A percentile compares a stretch with the other conserved stretches of the same genome.
These are phyloP conservation scores for Oxyria digyna DNA, from an alignment of 148 eudicot species.

Conservation along the genomic window DNA sequence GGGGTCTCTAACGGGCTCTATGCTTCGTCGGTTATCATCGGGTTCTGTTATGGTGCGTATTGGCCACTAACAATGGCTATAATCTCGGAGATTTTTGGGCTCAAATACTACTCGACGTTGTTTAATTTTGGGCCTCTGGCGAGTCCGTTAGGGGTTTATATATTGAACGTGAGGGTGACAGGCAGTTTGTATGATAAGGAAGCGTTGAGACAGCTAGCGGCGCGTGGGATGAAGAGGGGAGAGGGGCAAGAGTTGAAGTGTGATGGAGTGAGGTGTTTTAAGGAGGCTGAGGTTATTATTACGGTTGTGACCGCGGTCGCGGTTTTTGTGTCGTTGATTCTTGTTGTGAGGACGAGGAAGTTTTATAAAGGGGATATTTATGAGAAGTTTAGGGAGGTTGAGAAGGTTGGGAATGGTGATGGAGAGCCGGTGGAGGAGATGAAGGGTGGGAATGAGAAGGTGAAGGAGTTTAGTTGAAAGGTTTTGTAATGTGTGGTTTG, in stretches of 20 bases:
- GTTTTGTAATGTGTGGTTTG: background rate
- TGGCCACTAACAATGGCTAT: conserved; percentile 22
- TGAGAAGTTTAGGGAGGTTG: conserved; percentile 7
- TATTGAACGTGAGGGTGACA: conserved; percentile 18
- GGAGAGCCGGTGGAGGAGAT: background rate
- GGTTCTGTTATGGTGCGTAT: conserved; percentile 23
- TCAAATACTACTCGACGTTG: conserved; percentile 23
- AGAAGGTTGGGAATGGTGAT: background rate
- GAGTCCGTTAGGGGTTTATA: conserved; percentile 19
- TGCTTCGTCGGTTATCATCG: conserved; percentile 20
- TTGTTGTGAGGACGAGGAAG: conserved; percentile 17
- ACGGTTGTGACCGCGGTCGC: conserved; percentile 13
- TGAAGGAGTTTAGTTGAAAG: background rate
- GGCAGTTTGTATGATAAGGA: conserved; percentile 20
- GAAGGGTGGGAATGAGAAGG: background rate
- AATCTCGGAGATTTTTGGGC: conserved; percentile 27
- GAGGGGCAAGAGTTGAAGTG: conserved; percentile 15
- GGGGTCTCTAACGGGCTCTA: conserved; percentile 20
- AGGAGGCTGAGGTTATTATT: conserved; percentile 14
- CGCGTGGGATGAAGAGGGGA: conserved; percentile 13
- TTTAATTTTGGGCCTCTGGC: conserved; percentile 18
- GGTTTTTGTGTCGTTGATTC: conserved; percentile 12
- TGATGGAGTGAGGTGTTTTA: conserved; percentile 16
- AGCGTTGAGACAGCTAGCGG: conserved; percentile 16
- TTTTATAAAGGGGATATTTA: conserved; percentile 23